Evolutionary conservation across 2,329 filamentous ascomycete species (phyloP).

Genomic region (Salinomyces thailandicus): DNA sequence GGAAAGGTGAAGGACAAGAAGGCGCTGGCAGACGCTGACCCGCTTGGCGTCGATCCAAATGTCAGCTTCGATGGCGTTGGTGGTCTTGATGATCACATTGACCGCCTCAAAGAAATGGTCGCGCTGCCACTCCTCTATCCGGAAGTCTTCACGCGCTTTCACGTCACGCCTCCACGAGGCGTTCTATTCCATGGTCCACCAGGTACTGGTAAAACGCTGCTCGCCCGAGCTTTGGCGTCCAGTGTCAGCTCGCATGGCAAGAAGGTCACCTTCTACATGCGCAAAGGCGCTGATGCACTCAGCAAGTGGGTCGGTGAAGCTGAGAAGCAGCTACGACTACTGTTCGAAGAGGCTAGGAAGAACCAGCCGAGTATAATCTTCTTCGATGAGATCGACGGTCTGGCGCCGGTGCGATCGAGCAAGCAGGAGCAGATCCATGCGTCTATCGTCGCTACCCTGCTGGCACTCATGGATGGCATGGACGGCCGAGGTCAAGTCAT

Average conservation of each 20-base stretch:
- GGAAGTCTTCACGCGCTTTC: constrained; percentile 82
- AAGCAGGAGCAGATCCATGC: constrained; percentile 99
- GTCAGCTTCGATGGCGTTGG: constrained; percentile 93
- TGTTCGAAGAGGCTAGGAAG: constrained; percentile 92
- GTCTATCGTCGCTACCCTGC: constrained; percentile 88
- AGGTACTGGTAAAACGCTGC: constrained; percentile 93
- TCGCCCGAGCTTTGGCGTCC: constrained; percentile 84
- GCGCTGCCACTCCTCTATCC: constrained; percentile 88
- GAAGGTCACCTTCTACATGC: constrained; percentile 99
- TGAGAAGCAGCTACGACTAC: constrained; percentile 80
- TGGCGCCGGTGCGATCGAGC: constrained; percentile 90
- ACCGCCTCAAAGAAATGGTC: constrained; percentile 98
- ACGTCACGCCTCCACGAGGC: constrained; percentile 86
- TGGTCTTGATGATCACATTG: constrained; percentile 84
- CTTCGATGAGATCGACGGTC: constrained; percentile 96
- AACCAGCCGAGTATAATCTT: constrained; percentile 99
- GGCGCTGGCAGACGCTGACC: constrained; percentile 84
- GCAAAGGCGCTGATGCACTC: constrained; percentile 91
- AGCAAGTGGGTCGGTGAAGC: constrained; percentile 99
- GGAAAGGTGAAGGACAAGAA: constrained; percentile 92
- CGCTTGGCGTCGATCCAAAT: constrained; percentile 81
- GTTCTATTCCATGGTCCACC: constrained; percentile 95
- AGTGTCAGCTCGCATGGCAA: constrained; percentile 79
- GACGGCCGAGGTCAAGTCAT: constrained; percentile 97
- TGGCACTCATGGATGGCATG: constrained; percentile 96